Base-by-base conservation (phyloP, 2,329 filamentous ascomycete genomes). In the Cytospora chrysosperma region DNA sequence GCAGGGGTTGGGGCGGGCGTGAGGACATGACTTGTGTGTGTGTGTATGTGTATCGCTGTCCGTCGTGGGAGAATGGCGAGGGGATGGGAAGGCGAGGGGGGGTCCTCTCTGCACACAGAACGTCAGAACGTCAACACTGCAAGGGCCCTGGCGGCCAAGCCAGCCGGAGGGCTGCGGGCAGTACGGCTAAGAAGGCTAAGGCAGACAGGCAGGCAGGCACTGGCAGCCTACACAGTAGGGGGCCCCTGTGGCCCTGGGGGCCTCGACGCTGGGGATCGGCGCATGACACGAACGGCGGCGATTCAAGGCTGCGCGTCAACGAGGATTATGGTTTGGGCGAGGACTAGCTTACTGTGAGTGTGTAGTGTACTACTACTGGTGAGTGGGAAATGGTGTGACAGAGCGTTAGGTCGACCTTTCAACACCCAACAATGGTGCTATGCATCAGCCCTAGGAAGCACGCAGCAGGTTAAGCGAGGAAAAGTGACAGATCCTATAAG, bases 21-120 rank as follows among this genome's bases (percentile, higher is more conserved):
- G 57, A 32, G 34, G 61, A 61, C 64, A 65, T 65, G 64, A 56
- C 56, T 61, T 62, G 53, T 59, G 56, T 49, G 32, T 37, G 40
- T 30, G 34, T 37, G 40, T n/a, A n/a, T 37, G 32, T 32, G 34
- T 34, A 13, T 21, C 30, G 37, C 12, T 28, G n/a, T n/a, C n/a
- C n/a, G 59, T 49, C 37, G 34, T 43, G 30, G 40, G 9, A 43
- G 40, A 43, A 6, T 43, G 52, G 52, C 32, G 52, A 52, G 32
- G 49, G 34, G 26, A 26, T 19, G 47, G 40, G 43, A 53, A 27
- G 52, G 34, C 15, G 52, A 61, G 32, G 19, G 17, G 40, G 40
- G 40, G 40, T 15, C 13, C 13, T n/a, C 19, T 43, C 19, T 21
- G n/a, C n/a, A n/a, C 40, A 43, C 19, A 21, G 21, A 43, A 43